Conservation (phyloP, 352 stramenopile genomes). For the Phytopythium vexans region DNA sequence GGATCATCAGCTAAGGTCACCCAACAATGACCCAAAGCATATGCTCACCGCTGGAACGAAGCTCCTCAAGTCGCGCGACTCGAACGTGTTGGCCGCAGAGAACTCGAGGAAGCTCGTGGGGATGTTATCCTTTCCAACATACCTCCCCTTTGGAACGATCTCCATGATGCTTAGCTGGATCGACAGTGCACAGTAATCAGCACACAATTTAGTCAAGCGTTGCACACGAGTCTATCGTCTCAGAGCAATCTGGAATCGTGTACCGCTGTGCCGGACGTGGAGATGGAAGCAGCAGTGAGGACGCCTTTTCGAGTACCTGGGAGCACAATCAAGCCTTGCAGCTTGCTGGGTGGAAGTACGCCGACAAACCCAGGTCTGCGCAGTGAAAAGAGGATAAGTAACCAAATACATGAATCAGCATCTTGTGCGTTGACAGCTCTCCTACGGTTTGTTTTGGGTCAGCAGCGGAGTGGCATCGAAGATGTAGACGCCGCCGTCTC, state of each 20-base stretch:
- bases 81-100: constrained; percentile 27
- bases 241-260: not conserved
- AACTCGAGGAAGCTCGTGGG: constrained; percentile 60
- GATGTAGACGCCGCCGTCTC: constrained; percentile 69
- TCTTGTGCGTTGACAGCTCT: not conserved
- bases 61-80: constrained; percentile 45
- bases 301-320: constrained; percentile 38
- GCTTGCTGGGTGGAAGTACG: constrained; percentile 49
- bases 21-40: not conserved
- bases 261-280: constrained; percentile 35
- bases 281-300: constrained; percentile 44
- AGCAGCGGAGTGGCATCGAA: constrained; percentile 56
- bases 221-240: no score
- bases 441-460: constrained; percentile 50
- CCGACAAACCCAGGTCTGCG: constrained; percentile 30
- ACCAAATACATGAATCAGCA: not conserved
- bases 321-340: constrained; percentile 40
- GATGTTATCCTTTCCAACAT: constrained; percentile 46
- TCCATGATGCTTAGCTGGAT: constrained; percentile 47
- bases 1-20: not conserved
- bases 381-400: not conserved
- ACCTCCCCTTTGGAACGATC: constrained; percentile 50
- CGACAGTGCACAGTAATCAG: not conserved
- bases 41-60: constrained; percentile 27
- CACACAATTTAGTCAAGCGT: not conserved